Percentiles rank a stretch among this genome's conserved stretches.
These are phyloP conservation scores for Apiospora koreana DNA, from an alignment of 2,329 filamentous ascomycete species.

Conservation along the genomic window DNA sequence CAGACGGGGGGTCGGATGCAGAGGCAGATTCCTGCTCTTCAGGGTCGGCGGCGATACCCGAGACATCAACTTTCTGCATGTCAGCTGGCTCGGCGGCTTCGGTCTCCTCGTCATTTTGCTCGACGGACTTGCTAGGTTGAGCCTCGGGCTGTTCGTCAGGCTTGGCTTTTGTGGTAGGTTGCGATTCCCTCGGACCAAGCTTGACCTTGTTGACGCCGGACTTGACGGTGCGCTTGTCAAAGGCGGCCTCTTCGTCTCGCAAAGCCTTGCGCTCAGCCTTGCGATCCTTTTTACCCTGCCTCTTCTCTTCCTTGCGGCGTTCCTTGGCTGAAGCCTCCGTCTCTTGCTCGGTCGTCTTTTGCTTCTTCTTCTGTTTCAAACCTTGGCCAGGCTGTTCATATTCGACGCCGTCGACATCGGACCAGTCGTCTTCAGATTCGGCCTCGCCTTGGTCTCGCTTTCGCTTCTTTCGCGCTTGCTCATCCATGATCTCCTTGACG, in stretches of 20 bases:
- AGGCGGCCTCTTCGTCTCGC: constrained; percentile 40
- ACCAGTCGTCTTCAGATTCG: constrained; percentile 47
- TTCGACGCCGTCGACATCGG: constrained; percentile 53
- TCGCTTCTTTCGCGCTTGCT: constrained; percentile 73
- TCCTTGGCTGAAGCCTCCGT: constrained; percentile 53
- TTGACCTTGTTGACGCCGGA: constrained; percentile 37
- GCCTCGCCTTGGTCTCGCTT: constrained; percentile 57
- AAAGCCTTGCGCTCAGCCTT: constrained; percentile 38
- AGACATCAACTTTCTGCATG: constrained; percentile 50
- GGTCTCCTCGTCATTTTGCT: constrained; percentile 16
- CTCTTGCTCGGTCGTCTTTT: constrained; percentile 43
- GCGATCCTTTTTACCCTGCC: constrained; percentile 49
- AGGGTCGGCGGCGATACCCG: constrained; percentile 46
- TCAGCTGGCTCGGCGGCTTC: constrained; percentile 33
- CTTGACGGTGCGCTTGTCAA: constrained; percentile 39
- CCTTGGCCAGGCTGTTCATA: constrained; percentile 66
- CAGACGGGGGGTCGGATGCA: constrained; percentile 42
- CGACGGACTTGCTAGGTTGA: constrained; percentile 9
- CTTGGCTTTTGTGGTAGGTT: constrained; percentile 19
- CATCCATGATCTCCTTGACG: constrained; percentile 91
- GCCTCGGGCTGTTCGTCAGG: constrained; percentile 16
- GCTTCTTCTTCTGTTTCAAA: constrained; percentile 54
- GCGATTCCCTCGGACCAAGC: constrained; percentile 32
- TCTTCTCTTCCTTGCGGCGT: constrained; percentile 50
- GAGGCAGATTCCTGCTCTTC: constrained; percentile 30